Evolutionary conservation across 2,329 filamentous ascomycete species (phyloP).

Genomic region (Fusarium lateritium): DNA sequence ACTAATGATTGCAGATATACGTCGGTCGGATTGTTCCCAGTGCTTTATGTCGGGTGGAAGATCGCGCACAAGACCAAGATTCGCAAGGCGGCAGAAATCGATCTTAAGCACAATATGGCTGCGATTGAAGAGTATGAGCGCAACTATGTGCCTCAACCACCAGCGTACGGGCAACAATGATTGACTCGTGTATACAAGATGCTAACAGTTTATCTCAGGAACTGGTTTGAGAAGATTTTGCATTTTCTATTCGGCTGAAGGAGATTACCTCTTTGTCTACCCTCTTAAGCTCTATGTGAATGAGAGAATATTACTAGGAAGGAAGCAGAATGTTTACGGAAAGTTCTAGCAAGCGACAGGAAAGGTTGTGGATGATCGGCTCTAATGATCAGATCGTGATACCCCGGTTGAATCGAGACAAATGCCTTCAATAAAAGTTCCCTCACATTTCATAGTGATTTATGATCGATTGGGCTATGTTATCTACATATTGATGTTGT

Average conservation of each 20-base stretch:
- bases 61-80: constrained; percentile 24
- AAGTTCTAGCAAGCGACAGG: too few relatives aligned
- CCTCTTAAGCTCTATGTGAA: too few relatives aligned
- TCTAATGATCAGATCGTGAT: too few relatives aligned
- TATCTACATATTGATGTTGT: background rate
- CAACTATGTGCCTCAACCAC: constrained; percentile 12
- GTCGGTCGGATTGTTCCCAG: constrained; percentile 12
- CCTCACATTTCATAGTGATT: too few relatives aligned
- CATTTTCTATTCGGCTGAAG: constrained; percentile 11
- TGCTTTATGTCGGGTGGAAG: constrained; percentile 24
- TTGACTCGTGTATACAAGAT: fast-evolving
- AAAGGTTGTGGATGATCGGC: too few relatives aligned
- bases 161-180: background rate
- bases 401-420: too few relatives aligned
- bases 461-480: background rate
- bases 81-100: constrained; percentile 2
- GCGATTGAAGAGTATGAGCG: constrained; percentile 22
- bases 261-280: too few relatives aligned
- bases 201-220: background rate
- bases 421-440: background rate
- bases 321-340: too few relatives aligned
- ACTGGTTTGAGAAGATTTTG: constrained; percentile 23
- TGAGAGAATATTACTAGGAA: too few relatives aligned
- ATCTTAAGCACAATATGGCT: constrained; percentile 3
- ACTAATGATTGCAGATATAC: constrained; percentile 8